A percentile compares a stretch with the other conserved stretches of the same genome.
These are phyloP conservation scores for Hyphodiscus sp. DNA, from an alignment of 2,329 filamentous ascomycete species.

Conservation along the genomic window DNA sequence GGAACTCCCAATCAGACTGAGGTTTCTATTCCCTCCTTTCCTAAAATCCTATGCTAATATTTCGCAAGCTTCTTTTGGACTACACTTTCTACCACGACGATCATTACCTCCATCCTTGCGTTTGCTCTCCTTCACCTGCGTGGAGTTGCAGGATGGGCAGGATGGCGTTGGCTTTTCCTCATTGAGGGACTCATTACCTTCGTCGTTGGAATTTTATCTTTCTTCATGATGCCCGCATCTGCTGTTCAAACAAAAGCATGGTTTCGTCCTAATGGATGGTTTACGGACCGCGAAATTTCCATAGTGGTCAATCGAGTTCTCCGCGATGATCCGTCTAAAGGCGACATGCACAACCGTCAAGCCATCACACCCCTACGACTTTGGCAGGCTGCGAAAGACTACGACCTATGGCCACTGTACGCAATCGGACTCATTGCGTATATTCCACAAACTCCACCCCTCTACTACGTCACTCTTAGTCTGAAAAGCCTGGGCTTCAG, in stretches of 20 bases:
- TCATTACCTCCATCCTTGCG: conserved; percentile 46
- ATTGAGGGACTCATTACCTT: conserved; percentile 50
- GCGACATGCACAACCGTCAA: conserved; percentile 54
- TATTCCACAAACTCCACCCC: conserved; percentile 42
- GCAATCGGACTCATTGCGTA: conserved; percentile 40
- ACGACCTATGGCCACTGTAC: conserved; percentile 52
- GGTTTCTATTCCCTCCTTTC: conserved; percentile 26
- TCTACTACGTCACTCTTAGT: conserved; percentile 48
- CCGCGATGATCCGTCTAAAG: conserved; percentile 43
- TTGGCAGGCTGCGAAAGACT: conserved; percentile 49
- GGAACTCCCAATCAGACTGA: conserved; percentile 61
- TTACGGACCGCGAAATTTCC: conserved; percentile 55
- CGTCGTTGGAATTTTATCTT: conserved; percentile 46
- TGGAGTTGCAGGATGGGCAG: conserved; percentile 45
- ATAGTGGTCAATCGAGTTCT: conserved; percentile 58
- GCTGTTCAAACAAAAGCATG: conserved; percentile 51
- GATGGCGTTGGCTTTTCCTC: conserved; percentile 48
- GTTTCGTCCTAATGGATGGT: conserved; percentile 56
- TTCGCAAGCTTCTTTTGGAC: conserved; percentile 59
- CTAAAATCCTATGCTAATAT: not conserved
- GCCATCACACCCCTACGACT: conserved; percentile 44
- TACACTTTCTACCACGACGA: conserved; percentile 40
- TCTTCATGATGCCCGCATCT: conserved; percentile 51
- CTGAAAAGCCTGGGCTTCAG: conserved; percentile 31
- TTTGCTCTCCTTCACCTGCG: conserved; percentile 48